Evolutionary conservation across 495 filamentous ascomycete genomes (phyloP).

Genomic region (Symbiotaphrina buchneri): DNA sequence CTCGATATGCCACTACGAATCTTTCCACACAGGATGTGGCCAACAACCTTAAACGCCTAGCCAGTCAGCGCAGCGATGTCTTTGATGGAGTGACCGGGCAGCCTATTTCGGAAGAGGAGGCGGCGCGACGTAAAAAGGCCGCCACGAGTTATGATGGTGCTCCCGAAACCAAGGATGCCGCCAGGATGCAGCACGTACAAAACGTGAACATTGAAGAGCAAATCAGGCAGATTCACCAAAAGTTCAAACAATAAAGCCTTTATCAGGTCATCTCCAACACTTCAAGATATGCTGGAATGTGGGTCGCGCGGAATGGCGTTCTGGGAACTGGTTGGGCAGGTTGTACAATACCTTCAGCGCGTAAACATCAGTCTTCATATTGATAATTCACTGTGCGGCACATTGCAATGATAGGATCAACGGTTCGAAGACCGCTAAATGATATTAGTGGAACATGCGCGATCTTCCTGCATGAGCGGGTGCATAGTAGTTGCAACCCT

Average conservation of each 20-base stretch:
- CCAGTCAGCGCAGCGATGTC: conserved; percentile 78
- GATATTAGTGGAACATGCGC: no score
- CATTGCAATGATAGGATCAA: no score
- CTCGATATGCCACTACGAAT: conserved; percentile 68
- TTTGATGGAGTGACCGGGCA: conserved; percentile 58
- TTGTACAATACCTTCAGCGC: no score
- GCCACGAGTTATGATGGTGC: conserved; percentile 42
- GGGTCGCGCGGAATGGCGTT: no score
- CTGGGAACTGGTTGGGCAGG: no score
- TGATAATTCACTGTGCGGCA: no score
- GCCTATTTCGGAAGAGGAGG: conserved; percentile 48
- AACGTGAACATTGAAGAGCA: conserved; percentile 50
- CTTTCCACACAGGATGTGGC: conserved; percentile 72
- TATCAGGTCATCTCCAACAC: no score
- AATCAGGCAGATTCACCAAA: conserved; percentile 42
- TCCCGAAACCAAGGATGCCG: conserved; percentile 31
- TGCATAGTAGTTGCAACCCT: no score
- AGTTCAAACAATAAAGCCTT: conserved; percentile 15
- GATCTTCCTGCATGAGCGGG: no score
- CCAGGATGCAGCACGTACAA: conserved; percentile 31
- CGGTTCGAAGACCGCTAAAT: no score
- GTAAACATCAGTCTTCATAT: no score
- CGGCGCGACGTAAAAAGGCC: conserved; percentile 49
- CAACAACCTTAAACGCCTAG: conserved; percentile 87
- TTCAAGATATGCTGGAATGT: no score